These are phyloP conservation scores for Claviceps digitariae DNA, from an alignment of 2,329 filamentous ascomycete species.

Conservation along the genomic window DNA sequence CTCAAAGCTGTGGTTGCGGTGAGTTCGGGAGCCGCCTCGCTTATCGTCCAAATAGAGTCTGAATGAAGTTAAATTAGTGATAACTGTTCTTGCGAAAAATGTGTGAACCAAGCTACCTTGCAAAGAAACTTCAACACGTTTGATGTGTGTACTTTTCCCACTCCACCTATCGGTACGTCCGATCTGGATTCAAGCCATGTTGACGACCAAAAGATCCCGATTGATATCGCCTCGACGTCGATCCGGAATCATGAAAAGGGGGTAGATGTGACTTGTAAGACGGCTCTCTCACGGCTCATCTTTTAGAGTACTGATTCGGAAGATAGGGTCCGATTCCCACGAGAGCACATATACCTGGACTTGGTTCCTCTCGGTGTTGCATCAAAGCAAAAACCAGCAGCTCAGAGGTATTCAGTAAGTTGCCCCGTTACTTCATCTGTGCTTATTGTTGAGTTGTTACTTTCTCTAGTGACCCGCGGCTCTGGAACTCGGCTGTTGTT, in stretches of 20 bases:
- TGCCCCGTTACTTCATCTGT: not conserved
- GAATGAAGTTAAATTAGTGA: slow-evolving; percentile 17
- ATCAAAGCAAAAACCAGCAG: slow-evolving; percentile 21
- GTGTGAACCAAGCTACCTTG: slow-evolving; percentile 28
- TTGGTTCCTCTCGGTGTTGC: slow-evolving; percentile 22
- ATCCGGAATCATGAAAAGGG: slow-evolving; percentile 16
- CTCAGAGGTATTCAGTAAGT: slow-evolving; percentile 9
- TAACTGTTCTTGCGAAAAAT: slow-evolving; percentile 28
- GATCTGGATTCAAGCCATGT: not conserved
- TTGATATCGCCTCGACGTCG: slow-evolving; percentile 16
- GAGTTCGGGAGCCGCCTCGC: not conserved
- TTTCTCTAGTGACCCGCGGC: not conserved
- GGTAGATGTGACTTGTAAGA: slow-evolving; percentile 22
- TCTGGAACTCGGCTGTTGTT: slow-evolving; percentile 22
- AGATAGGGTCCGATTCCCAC: slow-evolving; percentile 57
- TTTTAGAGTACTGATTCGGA: not conserved
- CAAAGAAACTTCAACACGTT: slow-evolving; percentile 30
- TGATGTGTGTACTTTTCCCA: slow-evolving; percentile 13
- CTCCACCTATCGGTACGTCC: not conserved
- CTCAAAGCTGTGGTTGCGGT: slow-evolving; percentile 13
- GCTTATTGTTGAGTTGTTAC: not conserved
- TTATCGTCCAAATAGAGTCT: not conserved
- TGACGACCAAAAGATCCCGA: slow-evolving; percentile 15
- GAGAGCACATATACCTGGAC: slow-evolving; percentile 51
- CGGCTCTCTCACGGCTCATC: too few relatives aligned